Evolutionary conservation across 75 land plant genomes (phyloP).

Genomic region (Cunninghamia lanceolata): DNA sequence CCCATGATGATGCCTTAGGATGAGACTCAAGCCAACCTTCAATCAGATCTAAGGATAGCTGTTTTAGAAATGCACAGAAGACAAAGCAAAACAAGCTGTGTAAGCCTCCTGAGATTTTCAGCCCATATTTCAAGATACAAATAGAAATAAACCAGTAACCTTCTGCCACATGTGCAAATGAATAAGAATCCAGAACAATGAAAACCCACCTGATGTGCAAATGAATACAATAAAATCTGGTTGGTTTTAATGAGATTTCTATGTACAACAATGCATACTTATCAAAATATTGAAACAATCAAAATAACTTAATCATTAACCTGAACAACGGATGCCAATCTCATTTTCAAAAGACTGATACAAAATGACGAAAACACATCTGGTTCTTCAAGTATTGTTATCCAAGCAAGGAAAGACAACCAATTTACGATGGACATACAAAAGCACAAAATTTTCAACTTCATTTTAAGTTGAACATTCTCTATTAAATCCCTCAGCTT

Average conservation of each 20-base stretch:
- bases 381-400: neutral
- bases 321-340: neutral
- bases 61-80: constrained; percentile 4
- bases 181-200: neutral
- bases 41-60: constrained; percentile 72
- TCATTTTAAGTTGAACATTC: neutral
- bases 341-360: neutral
- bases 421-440: neutral
- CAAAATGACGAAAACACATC: neutral
- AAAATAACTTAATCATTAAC: neutral
- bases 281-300: neutral
- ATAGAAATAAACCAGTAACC: neutral
- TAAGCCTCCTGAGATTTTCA: constrained; percentile 1
- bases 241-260: neutral
- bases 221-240: neutral
- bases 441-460: neutral
- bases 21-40: constrained; percentile 55
- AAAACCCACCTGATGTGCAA: neutral
- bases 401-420: neutral
- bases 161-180: neutral
- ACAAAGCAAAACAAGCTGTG: neutral
- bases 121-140: neutral
- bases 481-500: neutral
- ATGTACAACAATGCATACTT: neutral
- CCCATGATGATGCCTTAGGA: constrained; percentile 20